Evolutionary conservation across 179 eudicot species (phyloP).

Genomic region (Dionaea muscipula): DNA sequence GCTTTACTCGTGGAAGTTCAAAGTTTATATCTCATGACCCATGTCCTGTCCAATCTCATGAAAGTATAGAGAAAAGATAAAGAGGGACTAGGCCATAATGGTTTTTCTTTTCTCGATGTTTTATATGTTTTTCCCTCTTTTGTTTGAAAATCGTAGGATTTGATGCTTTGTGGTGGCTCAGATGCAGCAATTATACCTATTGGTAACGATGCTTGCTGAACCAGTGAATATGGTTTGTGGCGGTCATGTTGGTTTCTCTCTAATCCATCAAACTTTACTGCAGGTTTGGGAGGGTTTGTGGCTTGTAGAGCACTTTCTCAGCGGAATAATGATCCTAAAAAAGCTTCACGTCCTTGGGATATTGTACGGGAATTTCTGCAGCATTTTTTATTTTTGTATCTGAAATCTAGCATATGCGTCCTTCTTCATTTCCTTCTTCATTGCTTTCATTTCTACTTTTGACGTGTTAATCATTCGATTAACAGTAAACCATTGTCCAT

Average conservation of each 20-base stretch:
- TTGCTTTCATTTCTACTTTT: no score
- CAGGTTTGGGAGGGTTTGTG: conserved; percentile 97
- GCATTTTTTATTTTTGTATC: background rate
- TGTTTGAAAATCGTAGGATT: conserved; percentile 37
- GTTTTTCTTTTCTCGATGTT: background rate
- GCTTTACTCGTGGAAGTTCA: conserved; percentile 3
- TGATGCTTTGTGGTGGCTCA: conserved; percentile 99
- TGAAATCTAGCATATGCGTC: no score
- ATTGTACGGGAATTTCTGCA: conserved; percentile 26
- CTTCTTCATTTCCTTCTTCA: no score
- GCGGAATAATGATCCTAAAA: conserved; percentile 73
- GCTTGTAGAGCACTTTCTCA: conserved; percentile 94
- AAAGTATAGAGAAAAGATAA: background rate
- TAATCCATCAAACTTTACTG: conserved; percentile 9
- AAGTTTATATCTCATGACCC: background rate
- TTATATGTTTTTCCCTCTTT: background rate
- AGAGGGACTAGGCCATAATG: background rate
- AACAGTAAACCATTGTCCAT: no score
- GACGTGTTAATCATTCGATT: no score
- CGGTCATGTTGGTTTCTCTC: background rate
- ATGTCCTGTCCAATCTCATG: background rate
- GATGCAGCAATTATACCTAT: conserved; percentile 86
- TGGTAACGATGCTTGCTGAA: conserved; percentile 27
- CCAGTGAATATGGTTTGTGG: no score
- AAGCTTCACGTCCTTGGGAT: conserved; percentile 99